phyloP scores from a whole-genome alignment of 2,329 filamentous ascomycete species.

The Neoascochyta sp. region DNA sequence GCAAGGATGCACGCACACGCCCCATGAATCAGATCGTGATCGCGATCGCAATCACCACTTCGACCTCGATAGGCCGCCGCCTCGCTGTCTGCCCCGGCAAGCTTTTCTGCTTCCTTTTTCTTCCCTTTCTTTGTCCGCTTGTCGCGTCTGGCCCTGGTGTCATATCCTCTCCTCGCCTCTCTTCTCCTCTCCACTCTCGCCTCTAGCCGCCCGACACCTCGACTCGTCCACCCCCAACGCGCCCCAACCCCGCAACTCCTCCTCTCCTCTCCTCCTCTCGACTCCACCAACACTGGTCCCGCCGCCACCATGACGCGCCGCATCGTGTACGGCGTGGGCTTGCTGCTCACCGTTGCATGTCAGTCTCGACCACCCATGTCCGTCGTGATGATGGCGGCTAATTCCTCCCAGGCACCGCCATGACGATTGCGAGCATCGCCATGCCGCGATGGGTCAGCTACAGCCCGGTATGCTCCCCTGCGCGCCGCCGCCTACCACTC shows the following conservation, averaged over 20 bases:
- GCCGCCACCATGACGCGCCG: constrained; percentile 44
- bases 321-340: constrained; percentile 48
- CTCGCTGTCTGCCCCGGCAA: too few relatives aligned
- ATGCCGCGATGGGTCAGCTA: constrained; percentile 70
- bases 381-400: constrained; percentile 7
- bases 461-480: constrained; percentile 38
- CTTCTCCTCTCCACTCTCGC: too few relatives aligned
- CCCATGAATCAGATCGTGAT: too few relatives aligned
- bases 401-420: constrained; percentile 57
- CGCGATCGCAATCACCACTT: too few relatives aligned
- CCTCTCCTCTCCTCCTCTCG: neutral
- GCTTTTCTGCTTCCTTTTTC: too few relatives aligned
- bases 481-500: neutral
- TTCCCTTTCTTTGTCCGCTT: too few relatives aligned
- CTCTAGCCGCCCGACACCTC: too few relatives aligned
- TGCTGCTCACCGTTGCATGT: constrained; percentile 47
- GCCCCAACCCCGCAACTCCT: constrained; percentile 1
- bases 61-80: too few relatives aligned
- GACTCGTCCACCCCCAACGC: neutral
- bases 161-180: too few relatives aligned
- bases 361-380: constrained; percentile 11
- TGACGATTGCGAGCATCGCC: constrained; percentile 67
- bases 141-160: too few relatives aligned
- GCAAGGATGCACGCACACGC: too few relatives aligned
- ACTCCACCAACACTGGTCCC: neutral